These are phyloP conservation scores for Ceratobasidium sp. DNA, from an alignment of 1,284 basidiomycete genomes.

Conservation along the genomic window DNA sequence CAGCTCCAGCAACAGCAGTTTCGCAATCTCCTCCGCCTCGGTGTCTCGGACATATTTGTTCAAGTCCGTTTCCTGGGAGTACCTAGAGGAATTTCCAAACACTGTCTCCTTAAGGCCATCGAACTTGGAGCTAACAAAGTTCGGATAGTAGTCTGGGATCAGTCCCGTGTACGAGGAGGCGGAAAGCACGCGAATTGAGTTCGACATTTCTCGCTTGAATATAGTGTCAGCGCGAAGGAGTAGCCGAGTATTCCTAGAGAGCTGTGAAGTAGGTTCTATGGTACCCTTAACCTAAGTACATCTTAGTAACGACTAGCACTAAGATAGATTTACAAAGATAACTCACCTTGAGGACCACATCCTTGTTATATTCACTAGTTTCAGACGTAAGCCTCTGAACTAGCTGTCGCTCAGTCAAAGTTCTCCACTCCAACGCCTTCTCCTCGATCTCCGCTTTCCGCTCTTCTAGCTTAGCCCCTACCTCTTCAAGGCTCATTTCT, in stretches of 20 bases:
- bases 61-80: not conserved
- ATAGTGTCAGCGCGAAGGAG: conserved; percentile 23
- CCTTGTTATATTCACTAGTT: not conserved
- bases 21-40: not conserved
- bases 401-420: not conserved
- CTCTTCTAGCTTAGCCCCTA: not conserved
- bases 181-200: not conserved
- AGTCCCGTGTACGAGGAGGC: not conserved
- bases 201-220: not conserved
- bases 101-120: not conserved
- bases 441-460: not conserved
- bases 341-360: not conserved
- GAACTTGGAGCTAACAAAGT: not conserved
- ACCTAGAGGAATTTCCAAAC: not conserved
- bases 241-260: not conserved
- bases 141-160: not conserved
- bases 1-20: not conserved
- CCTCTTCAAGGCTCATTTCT: conserved; percentile 2
- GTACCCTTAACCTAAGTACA: not conserved
- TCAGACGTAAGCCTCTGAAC: not conserved
- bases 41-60: not conserved
- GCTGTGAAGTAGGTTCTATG: not conserved
- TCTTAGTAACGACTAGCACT: too few species aligned
- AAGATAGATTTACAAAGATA: too few species aligned
- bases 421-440: conserved; percentile 1